Conservation (phyloP, 495 filamentous ascomycete species). For the Aspergillus egyptiacus region DNA sequence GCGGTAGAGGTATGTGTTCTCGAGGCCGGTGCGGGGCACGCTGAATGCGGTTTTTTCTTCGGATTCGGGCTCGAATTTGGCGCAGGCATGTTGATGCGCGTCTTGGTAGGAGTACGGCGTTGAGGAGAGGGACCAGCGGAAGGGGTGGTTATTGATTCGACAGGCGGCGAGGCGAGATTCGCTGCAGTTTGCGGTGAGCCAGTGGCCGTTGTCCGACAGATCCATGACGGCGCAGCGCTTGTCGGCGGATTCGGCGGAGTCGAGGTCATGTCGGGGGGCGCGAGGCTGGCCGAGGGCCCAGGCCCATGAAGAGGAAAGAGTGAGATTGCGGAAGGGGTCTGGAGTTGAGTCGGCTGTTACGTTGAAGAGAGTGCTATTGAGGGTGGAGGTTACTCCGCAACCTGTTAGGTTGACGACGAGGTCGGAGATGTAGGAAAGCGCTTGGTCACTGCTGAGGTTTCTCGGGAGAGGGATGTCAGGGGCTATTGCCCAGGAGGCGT, state of each 20-base stretch:
- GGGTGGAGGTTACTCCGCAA: conserved; percentile 54
- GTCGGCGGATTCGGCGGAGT: conserved; percentile 18
- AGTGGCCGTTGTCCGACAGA: conserved; percentile 41
- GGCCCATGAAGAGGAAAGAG: conserved; percentile 49
- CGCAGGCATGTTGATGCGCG: conserved; percentile 33
- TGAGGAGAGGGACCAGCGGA: conserved; percentile 49
- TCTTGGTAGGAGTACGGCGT: conserved; percentile 28
- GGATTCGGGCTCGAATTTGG: too few species aligned
- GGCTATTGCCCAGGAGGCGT: conserved; percentile 54
- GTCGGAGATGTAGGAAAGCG: conserved; percentile 26
- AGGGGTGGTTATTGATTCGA: conserved; percentile 44
- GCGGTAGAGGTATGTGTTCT: conserved; percentile 52
- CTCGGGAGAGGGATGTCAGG: conserved; percentile 24
- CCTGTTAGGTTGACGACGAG: conserved; percentile 39
- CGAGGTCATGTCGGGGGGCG: conserved; percentile 15
- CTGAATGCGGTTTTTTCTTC: conserved; percentile 35
- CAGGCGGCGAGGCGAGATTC: conserved; percentile 47
- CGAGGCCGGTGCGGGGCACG: conserved; percentile 53
- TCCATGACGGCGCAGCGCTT: conserved; percentile 52
- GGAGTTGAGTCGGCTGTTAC: conserved; percentile 43
- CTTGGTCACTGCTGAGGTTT: conserved; percentile 27
- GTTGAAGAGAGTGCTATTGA: conserved; percentile 50
- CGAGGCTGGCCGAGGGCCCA: conserved; percentile 54
- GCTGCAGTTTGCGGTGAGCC: conserved; percentile 51
- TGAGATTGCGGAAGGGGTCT: conserved; percentile 45